Base-by-base conservation (phyloP, 2,329 filamentous ascomycete species). In the Stachybotrys elegans region DNA sequence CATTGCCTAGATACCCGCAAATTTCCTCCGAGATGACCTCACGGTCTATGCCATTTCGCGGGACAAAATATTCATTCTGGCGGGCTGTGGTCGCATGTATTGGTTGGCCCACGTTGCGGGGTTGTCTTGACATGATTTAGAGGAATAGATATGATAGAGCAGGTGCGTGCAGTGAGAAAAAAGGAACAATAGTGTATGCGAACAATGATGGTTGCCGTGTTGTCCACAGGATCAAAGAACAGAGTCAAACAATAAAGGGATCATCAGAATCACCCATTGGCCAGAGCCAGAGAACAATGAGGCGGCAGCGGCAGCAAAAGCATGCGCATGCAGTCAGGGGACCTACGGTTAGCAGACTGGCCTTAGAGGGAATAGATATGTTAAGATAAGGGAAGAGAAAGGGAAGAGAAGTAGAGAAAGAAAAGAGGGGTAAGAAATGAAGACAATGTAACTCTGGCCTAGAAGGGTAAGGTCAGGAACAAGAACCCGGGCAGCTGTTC, bases 21-120 rank as follows among this genome's bases (percentile, higher is more conserved):
- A 91, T 88, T 63, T 91, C 86, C 61, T 85, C 83, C 51, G 87
- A 88, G 67, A 91, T 89, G 57, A 91, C 86, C 66, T 91, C 86
- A 56, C 86, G 82, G 63, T 87, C 85, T 66, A 91, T 91, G 61
- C 86, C 86, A 65, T 89, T 84, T 58, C 84, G 81, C 37, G 84
- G 83, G 44, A 90, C 81, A 65, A 90, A 90, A 63, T 89, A 90
- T 68, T 89, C 84, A 66, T 88, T 88, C 63, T 85, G 79, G 48
- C 78, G 76, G 46, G 69, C 65, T 44, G 70, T 62, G 42, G 69
- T 59, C 45, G 51, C 51, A 27, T 58, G 51, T 54, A 61, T 50
- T 48, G 61, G 58, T 48, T 61, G 58, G 52, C 54, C 51, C 55
- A 63, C 54, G 61, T 65, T 56, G 66, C 61, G 59, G 54, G 61